Evolutionary conservation across 345 rosid genomes (phyloP).

Genomic region (Trapa bicornis): DNA sequence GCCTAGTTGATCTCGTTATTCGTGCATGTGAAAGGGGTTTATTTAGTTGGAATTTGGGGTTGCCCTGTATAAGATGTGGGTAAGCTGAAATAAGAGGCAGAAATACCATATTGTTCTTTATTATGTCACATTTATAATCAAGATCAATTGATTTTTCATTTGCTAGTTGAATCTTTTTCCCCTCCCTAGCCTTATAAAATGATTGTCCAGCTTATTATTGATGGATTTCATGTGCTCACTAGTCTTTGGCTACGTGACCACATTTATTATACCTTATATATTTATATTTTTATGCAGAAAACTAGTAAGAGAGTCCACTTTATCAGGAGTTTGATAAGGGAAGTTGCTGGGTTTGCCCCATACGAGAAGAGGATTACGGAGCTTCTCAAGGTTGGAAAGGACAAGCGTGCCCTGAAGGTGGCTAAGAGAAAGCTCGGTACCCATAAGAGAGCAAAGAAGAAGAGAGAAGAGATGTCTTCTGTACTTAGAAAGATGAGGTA

Average conservation of each 20-base stretch:
- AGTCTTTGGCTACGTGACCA: no score
- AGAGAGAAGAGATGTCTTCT: constrained; percentile 83
- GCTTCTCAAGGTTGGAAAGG: constrained; percentile 84
- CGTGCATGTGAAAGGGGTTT: background rate
- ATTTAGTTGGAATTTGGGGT: background rate
- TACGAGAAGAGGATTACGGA: constrained; percentile 84
- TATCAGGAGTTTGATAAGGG: constrained; percentile 58
- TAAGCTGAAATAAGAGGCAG: background rate
- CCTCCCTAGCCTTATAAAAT: background rate
- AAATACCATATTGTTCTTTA: background rate
- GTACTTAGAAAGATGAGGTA: constrained; percentile 78
- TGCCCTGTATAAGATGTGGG: background rate
- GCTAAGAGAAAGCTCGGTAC: constrained; percentile 86
- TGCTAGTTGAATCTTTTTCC: background rate
- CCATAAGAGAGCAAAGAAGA: constrained; percentile 86
- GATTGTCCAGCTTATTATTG: no score
- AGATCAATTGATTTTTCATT: background rate
- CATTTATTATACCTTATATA: background rate
- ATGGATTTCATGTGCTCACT: no score
- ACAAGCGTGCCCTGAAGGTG: constrained; percentile 75
- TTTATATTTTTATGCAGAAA: constrained; percentile 28
- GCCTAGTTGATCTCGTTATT: background rate
- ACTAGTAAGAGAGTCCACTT: constrained; percentile 76
- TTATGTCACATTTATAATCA: background rate
- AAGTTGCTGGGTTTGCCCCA: constrained; percentile 86